Evolutionary conservation across 2,329 filamentous ascomycete genomes (phyloP), one percentile per base, ranked within the genome.

Genomic region (Fusarium sororula): DNA sequence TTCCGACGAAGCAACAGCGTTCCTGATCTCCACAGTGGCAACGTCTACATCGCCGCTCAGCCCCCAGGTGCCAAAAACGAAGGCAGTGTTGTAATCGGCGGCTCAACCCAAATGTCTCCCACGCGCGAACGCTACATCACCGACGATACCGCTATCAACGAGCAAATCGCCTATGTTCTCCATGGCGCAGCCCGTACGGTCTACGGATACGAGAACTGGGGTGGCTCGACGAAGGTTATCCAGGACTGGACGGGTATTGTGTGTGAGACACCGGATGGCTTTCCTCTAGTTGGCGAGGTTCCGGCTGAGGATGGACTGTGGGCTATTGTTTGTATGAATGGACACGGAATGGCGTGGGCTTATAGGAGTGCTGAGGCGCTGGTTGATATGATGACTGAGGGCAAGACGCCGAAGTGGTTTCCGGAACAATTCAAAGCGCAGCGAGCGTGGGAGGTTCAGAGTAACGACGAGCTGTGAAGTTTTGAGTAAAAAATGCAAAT

Each of bases 291-390:
- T 0, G 68, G 68, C 13, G 68, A 72, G 7, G 53, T 72, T 3
- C 68, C 68, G 10, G 68, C 68, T 4, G 68, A 72, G 18, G 63
- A 72, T 39, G 68, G 68, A 4, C 37, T 72, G 2, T 72, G 68
- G 68, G 63, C 68, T 37, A 72, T 72, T 3, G 47, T 72, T 3
- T 72, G 68, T n/a, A 72, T 72, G 68, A 72, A 72, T 1, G 68
- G 68, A 0, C 68, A 72, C 3, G 68, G 68, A 8, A 72, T 72
- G 68, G 68, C 68, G 2, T 72, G 68, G 68, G 63, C 68, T 7
- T 72, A 72, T 56, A 63, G 68, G 0, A 72, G 68, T 22, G 68
- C 68, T 6, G 68, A 72, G 56, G 68, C 68, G 7, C 53, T 72
- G 10, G 68, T 72, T 24, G 68, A 67, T 7, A 72, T 72, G 68